Evolutionary conservation across 2,329 filamentous ascomycete species (phyloP).

Genomic region (Blumeria graminis): DNA sequence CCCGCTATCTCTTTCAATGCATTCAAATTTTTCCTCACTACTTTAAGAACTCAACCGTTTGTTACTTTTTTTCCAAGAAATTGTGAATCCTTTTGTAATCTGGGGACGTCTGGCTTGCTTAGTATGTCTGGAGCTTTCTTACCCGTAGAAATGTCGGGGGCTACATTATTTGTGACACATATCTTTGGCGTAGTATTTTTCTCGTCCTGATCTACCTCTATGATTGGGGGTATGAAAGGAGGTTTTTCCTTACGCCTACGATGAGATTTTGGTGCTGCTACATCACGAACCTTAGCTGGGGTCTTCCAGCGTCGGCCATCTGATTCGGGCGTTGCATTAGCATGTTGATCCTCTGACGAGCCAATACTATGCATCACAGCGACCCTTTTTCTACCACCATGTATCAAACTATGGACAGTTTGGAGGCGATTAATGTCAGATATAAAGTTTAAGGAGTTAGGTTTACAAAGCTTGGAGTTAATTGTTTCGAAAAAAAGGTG

Average conservation of each 20-base stretch:
- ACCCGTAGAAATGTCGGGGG: not conserved
- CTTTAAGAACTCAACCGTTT: not conserved
- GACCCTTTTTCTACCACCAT: not conserved
- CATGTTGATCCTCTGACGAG: not conserved
- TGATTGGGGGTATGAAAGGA: not conserved
- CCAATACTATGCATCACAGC: not conserved
- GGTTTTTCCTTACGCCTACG: not conserved
- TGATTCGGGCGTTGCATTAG: not conserved
- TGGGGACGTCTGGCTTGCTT: not conserved
- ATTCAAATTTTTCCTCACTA: not conserved
- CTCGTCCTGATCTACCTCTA: not conserved
- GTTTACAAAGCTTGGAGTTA: no score
- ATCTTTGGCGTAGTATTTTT: not conserved
- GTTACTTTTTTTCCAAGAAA: not conserved
- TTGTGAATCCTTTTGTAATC: not conserved
- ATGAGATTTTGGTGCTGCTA: not conserved
- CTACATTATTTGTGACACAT: not conserved
- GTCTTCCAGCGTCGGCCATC: not conserved
- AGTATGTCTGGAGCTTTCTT: not conserved
- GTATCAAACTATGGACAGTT: no score
- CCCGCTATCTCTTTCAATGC: not conserved
- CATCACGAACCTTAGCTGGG: not conserved
- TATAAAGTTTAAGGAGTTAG: no score
- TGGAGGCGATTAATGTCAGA: no score
- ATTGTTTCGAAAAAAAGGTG: no score